Evolutionary conservation across 2,329 filamentous ascomycete genomes (phyloP), one percentile per base, ranked within the genome.

Genomic region (Cadophora gregata): DNA sequence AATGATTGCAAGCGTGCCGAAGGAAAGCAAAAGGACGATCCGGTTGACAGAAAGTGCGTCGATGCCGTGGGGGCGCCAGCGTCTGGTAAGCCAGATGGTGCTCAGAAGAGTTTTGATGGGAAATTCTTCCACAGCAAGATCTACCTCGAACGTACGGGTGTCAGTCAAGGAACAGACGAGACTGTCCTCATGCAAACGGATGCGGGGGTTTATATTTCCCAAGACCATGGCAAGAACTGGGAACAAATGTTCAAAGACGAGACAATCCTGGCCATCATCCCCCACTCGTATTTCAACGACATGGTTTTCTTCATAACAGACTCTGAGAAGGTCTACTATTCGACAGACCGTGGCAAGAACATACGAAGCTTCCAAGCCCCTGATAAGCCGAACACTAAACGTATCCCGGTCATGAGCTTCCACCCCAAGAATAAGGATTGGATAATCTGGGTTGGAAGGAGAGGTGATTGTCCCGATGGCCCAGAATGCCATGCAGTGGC

Each of bases 221-320:
- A 89, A 63, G 89, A 99, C 76, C 95, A 97, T 75, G 96, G 96
- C 75, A 97, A 97, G 80, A 89, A 81, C 1, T 99, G 96, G 95
- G 81, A 88, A 27, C 82, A 84, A 62, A 88, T 89, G 53, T 84
- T 96, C 2, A 83, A 91, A 65, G 87, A 88, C 36, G 88, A 94
- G 71, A 82, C 88, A 2, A 87, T 98, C 65, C 81, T 85, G 53
- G 83, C 81, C 24, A 92, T 99, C 71, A 85, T 90, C 65, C 91
- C 91, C 27, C 93, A 99, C 76, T 84, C 84, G 58, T 91, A 93
- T 79, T 90, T 93, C 79, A 93, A 92, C 74, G 93, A 97, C 75
- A 86, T 89, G 48, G 91, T 96, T 31, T 99, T 92, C 79, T 93
- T 99, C 80, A 83, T 97, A 31, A 97, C 94, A 0, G 79, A 82